Base-by-base conservation (phyloP, 1,284 basidiomycete genomes). In the Cutaneotrichosporon daszewskae region DNA sequence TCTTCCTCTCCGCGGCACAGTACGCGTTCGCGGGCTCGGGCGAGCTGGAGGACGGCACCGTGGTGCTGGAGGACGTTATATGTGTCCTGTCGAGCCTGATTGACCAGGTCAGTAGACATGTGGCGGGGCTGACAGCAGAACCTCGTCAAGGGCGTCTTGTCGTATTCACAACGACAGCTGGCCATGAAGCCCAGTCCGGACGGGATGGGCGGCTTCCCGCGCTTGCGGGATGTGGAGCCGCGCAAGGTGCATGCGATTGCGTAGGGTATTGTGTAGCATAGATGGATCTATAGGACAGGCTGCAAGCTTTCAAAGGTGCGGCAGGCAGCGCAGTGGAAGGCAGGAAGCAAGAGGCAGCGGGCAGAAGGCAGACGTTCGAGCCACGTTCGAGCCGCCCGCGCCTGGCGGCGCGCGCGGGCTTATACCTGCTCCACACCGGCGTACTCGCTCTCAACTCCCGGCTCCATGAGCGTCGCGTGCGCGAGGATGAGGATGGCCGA, bases 381-480 rank as follows among this genome's bases (percentile, higher is more conserved):
- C n/a, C n/a, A n/a, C n/a, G n/a, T n/a, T n/a, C n/a, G n/a, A n/a
- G n/a, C n/a, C n/a, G n/a, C n/a, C n/a, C n/a, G n/a, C n/a, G n/a
- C n/a, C n/a, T n/a, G n/a, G n/a, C 11, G 29, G 11, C 11, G 29
- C n/a, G 14, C 14, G 29, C 17, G 19, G 17, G 14, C 28, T 18
- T 34, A 42, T 14, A 29, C 33, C 17, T 29, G 32, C 32, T 35
- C 40, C 10, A 35, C 40, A 4, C 19, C 26, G 13, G 27, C 31
- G 20, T 43, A 37, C 37, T 51, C 49, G 37, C 32, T 57, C 50
- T 69, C 69, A 14, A 75, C 66, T 6, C 73, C 72, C 12, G 74
- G 74, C 52, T 75, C 74, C 54, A 75, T 67, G 43, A 76, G 60
- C n/a, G 67, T 64, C 0, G 75, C 75, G 51, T 75, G 74, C 1